Percentiles rank a stretch among this genome's conserved stretches.
These are phyloP conservation scores for Haematococcus sp. DNA, from an alignment of 139 green algal species.

Conservation along the genomic window DNA sequence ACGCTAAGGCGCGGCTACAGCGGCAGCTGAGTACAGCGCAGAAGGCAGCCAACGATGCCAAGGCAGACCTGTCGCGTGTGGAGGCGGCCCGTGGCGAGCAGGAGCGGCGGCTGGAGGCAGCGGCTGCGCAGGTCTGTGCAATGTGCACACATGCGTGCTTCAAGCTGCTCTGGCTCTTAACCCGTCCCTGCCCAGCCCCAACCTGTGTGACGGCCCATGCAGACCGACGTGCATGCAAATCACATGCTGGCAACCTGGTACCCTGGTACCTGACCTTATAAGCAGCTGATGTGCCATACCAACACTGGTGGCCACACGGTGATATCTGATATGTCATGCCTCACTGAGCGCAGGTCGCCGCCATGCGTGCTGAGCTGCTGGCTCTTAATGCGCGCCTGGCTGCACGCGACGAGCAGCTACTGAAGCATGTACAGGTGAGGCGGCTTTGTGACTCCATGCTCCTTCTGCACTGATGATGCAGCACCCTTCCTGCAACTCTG, in stretches of 20 bases:
- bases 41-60: slow-evolving; percentile 1
- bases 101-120: slow-evolving; percentile 30
- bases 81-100: slow-evolving; percentile 24
- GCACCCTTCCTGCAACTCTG: no score
- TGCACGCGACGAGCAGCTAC: slow-evolving; percentile 28
- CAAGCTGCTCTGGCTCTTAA: no score
- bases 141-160: not conserved
- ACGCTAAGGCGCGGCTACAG: slow-evolving; percentile 5
- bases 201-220: no score
- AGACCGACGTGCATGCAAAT: no score
- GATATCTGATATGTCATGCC: not conserved
- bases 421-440: slow-evolving; percentile 32
- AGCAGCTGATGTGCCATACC: no score
- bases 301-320: no score
- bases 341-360: slow-evolving; percentile 16
- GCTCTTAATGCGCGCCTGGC: slow-evolving; percentile 18
- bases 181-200: no score
- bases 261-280: no score
- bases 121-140: not conserved
- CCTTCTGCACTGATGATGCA: no score
- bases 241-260: not conserved
- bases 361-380: slow-evolving; percentile 35
- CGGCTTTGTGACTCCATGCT: not conserved
- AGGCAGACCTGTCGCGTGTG: slow-evolving; percentile 6
- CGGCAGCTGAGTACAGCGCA: slow-evolving; percentile 20